Evolutionary conservation across 2,329 filamentous ascomycete genomes (phyloP).

Genomic region (Colletotrichum destructivum): DNA sequence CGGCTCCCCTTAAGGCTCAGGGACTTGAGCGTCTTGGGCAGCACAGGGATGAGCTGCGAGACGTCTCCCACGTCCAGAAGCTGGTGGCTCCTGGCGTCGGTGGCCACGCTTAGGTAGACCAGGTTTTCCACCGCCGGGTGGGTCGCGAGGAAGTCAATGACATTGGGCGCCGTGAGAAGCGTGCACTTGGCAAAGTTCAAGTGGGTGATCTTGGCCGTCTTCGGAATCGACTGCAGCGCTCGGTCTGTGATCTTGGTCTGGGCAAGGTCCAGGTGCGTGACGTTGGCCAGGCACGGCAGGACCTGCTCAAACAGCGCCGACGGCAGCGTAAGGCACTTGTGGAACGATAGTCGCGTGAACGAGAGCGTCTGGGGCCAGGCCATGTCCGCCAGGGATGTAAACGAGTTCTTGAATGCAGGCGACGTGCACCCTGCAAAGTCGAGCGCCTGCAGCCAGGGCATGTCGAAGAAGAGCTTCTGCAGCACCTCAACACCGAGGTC

Average conservation of each 20-base stretch:
- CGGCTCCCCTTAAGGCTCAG: constrained; percentile 83
- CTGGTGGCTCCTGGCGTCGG: constrained; percentile 80
- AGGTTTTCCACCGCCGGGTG: constrained; percentile 79
- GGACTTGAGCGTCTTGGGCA: constrained; percentile 79
- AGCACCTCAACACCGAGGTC: constrained; percentile 79
- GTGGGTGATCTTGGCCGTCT: constrained; percentile 81
- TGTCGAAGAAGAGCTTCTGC: constrained; percentile 77
- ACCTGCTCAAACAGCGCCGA: constrained; percentile 77
- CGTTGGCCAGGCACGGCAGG: constrained; percentile 76
- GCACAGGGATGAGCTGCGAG: constrained; percentile 73
- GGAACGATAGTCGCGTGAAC: constrained; percentile 79
- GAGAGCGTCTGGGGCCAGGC: constrained; percentile 69
- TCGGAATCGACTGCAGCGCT: constrained; percentile 79
- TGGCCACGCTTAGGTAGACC: constrained; percentile 80
- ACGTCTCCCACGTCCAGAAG: constrained; percentile 78
- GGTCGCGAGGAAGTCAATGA: constrained; percentile 79
- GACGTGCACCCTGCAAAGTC: constrained; percentile 86
- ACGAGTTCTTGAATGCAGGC: constrained; percentile 75
- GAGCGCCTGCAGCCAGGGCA: constrained; percentile 76
- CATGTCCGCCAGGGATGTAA: constrained; percentile 67
- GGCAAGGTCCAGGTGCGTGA: constrained; percentile 86
- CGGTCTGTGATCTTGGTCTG: constrained; percentile 82
- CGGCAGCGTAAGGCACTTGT: constrained; percentile 82
- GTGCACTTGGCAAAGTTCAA: constrained; percentile 85
- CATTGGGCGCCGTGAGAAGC: constrained; percentile 74